A percentile compares a stretch with the other conserved stretches of the same genome.
phyloP scores from a whole-genome alignment of 352 stramenopile genomes.

The Paralagenidium karlingii region DNA sequence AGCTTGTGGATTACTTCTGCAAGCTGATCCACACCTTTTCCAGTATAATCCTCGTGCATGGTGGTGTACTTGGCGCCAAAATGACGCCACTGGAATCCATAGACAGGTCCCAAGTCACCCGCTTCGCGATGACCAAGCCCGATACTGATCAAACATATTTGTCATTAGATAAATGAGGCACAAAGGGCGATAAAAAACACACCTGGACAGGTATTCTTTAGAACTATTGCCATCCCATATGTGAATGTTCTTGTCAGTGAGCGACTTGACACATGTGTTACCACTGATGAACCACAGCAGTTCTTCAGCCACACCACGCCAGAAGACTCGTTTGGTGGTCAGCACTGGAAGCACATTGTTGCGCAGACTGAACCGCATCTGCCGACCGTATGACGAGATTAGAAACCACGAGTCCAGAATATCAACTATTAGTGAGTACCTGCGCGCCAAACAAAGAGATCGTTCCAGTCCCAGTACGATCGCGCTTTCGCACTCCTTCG shows the following conservation, averaged over 20 bases:
- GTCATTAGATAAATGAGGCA: neutral
- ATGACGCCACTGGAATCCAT: slow-evolving; percentile 99
- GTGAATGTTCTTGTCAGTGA: slow-evolving; percentile 97
- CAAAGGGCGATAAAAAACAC: neutral
- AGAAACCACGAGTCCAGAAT: slow-evolving; percentile 1
- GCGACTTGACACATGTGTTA: slow-evolving; percentile 93
- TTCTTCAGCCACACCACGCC: slow-evolving; percentile 97
- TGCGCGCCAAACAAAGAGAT: slow-evolving; percentile 98
- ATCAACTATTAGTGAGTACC: slow-evolving; percentile 18
- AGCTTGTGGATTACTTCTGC: slow-evolving; percentile 97
- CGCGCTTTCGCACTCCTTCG: slow-evolving; percentile 86
- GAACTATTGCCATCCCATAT: slow-evolving; percentile 99
- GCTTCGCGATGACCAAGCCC: slow-evolving; percentile 91
- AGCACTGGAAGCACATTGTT: slow-evolving; percentile 94
- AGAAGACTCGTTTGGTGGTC: slow-evolving; percentile 99
- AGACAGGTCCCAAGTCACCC: slow-evolving; percentile 95
- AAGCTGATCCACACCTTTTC: slow-evolving; percentile 97
- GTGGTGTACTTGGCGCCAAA: slow-evolving; percentile 98
- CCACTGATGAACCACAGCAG: slow-evolving; percentile 99
- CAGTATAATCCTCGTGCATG: slow-evolving; percentile 97
- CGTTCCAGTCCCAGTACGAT: slow-evolving; percentile 98
- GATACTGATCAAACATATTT: slow-evolving; percentile 15
- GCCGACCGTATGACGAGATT: neutral
- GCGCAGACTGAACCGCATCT: slow-evolving; percentile 91
- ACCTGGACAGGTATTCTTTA: slow-evolving; percentile 86